Evolutionary conservation across 2,329 filamentous ascomycete genomes (phyloP), one percentile per base, ranked within the genome.

Genomic region (Fusarium xyrophilum): DNA sequence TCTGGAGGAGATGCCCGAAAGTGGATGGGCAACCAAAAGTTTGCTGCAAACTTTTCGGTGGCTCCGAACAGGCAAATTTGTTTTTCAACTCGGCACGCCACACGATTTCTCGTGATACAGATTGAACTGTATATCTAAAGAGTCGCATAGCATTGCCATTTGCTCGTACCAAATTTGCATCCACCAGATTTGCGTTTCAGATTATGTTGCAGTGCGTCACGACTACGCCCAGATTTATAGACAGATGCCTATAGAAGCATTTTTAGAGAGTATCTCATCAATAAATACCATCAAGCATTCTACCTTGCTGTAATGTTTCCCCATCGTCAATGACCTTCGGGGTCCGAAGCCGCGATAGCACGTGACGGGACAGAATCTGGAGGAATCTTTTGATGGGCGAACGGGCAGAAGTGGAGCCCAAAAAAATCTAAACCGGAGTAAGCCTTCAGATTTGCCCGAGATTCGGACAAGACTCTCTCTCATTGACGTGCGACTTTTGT

Each of bases 391-490:
- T 70, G 58, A 54, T 62, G 59, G 60, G 50, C 40, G 60, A 52
- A 44, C 28, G 38, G 32, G 51, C 28, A 54, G 51, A 54, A 54
- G 72, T 70, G 69, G 70, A 65, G 66, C 70, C 75, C 73, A 75
- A 76, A 75, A 70, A 76, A 75, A 66, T 76, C 65, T 67, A 67
- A 70, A 67, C 67, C 46, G 61, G 63, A 67, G 63, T 56, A 63
- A 67, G 73, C 63, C 68, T 65, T 66, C 42, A 64, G 63, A 59
- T 71, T 69, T 67, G 67, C 66, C 64, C 67, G 72, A 70, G 67
- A 63, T 70, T 73, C 67, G 65, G 65, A 66, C 60, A 65, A 65
- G 64, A 70, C 59, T 65, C 62, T 63, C 59, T 65, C 62, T 63
- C 70, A 33, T 61, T 60, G 59, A 55, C 67, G 70, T 72, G 72